Base-by-base conservation (phyloP, 2,329 filamentous ascomycete genomes). In the Calonectria leucothoes region DNA sequence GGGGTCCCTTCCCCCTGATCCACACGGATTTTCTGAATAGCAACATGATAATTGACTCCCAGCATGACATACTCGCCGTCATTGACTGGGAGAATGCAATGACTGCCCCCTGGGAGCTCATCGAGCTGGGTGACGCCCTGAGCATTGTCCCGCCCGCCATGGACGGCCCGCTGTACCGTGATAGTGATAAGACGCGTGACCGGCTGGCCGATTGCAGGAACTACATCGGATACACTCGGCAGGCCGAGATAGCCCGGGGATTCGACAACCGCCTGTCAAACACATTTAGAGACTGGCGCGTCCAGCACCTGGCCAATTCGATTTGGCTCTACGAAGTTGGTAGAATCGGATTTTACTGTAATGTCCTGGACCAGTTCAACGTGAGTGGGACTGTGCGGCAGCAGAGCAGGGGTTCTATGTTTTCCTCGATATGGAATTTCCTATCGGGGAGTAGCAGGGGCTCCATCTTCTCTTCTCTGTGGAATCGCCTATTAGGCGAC, bases 11-110 rank as follows among this genome's bases (percentile, higher is more conserved):
- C 69, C 82, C 81, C 37, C 68, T 84, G 15, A 80, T 72, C 57
- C 82, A 83, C 72, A 65, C 71, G 31, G 80, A 83, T 52, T 81
- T 84, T 69, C n/a, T 76, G 20, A 79, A 83, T 73, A 83, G 75
- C 75, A 83, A 82, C 72, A 81, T 83, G 15, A 77, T 83, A 52
- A 76, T 83, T 25, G 76, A 81, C 64, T 68, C 81, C 23, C 64
- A 70, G 27, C 81, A 78, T 69, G 37, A 76, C 1, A 75, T 82
- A 5, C 69, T 80, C 11, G 79, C 75, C 42, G 70, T 83, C 48
- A 82, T 84, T 55, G 81, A 84, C 73, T 84, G 81, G 83, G 80
- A 83, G 72, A 74, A 73, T 12, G 78, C 81, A 29, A 79, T 73
- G 37, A 78, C 80, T 0, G 57, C 76, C 7, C 81, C 80, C 12